Conservation (phyloP, 345 rosid species). For the Sonneratia caseolaris region DNA sequence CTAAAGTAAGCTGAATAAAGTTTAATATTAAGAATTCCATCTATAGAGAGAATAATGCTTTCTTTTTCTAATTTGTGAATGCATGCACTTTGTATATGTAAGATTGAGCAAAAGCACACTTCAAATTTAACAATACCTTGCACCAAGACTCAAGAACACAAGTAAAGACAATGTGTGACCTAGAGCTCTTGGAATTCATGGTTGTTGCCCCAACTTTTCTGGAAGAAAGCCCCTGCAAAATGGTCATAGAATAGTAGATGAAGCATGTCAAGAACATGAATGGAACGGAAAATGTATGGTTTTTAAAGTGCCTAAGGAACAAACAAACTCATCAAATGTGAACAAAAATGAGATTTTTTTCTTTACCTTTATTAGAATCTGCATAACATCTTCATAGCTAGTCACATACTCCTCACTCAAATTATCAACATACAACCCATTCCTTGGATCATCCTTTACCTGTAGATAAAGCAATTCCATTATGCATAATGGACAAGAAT, state of each 20-base stretch:
- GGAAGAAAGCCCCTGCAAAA: slow-evolving; percentile 74
- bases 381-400: slow-evolving; percentile 74
- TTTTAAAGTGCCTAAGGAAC: not conserved
- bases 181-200: slow-evolving; percentile 86
- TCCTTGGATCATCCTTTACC: slow-evolving; percentile 77
- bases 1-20: not conserved
- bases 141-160: slow-evolving; percentile 69
- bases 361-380: slow-evolving; percentile 76
- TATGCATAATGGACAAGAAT: not conserved
- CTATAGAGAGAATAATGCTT: not conserved
- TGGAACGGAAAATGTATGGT: not conserved
- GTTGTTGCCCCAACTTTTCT: slow-evolving; percentile 96
- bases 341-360: not conserved
- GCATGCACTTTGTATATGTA: not conserved
- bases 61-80: not conserved
- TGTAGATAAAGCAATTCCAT: slow-evolving; percentile 20
- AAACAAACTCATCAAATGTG: not conserved
- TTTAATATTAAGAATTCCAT: not conserved
- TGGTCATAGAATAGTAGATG: not conserved
- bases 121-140: slow-evolving; percentile 40
- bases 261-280: not conserved
- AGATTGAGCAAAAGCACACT: not conserved
- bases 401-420: slow-evolving; percentile 80
- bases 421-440: slow-evolving; percentile 74
- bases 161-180: slow-evolving; percentile 79